These are phyloP conservation scores for Dothideomycetidae sp. DNA, from an alignment of 2,329 filamentous ascomycete genomes.

Conservation along the genomic window DNA sequence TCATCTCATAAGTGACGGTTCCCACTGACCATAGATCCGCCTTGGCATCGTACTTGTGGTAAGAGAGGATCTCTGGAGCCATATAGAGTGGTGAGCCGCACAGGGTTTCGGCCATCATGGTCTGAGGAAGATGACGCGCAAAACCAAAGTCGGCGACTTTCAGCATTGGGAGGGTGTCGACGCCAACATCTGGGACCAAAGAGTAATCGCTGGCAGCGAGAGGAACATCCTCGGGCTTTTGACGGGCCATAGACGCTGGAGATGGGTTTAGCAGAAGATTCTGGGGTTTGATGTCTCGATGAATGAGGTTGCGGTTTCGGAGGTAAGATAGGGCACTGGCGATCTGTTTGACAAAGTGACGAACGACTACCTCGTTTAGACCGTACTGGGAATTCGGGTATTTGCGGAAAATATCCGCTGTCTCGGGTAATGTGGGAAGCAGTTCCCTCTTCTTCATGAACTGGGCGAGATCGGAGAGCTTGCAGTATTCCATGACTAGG, in stretches of 20 bases:
- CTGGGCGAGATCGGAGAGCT: conserved; percentile 80
- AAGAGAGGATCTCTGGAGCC: conserved; percentile 93
- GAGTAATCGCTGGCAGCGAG: conserved; percentile 71
- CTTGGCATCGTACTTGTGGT: conserved; percentile 94
- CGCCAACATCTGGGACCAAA: conserved; percentile 63
- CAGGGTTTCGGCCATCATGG: conserved; percentile 84
- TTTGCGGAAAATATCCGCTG: conserved; percentile 79
- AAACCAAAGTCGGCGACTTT: conserved; percentile 99
- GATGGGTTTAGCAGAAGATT: conserved; percentile 85
- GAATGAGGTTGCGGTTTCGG: conserved; percentile 71
- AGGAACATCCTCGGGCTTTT: conserved; percentile 47
- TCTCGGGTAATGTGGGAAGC: conserved; percentile 63
- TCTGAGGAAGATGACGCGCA: conserved; percentile 76
- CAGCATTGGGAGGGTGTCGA: conserved; percentile 80
- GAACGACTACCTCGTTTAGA: conserved; percentile 90
- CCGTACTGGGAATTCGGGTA: conserved; percentile 78
- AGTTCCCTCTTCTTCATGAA: conserved; percentile 92
- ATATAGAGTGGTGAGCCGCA: conserved; percentile 97
- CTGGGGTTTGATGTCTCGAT: conserved; percentile 94
- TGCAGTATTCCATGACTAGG: conserved; percentile 96
- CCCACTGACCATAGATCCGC: conserved; percentile 96
- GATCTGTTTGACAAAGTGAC: conserved; percentile 92
- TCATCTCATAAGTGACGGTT: conserved; percentile 91
- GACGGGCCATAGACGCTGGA: conserved; percentile 51
- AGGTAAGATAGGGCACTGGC: conserved; percentile 84